These are phyloP conservation scores for Fusarium newnesense DNA, from an alignment of 2,329 filamentous ascomycete species.

Conservation along the genomic window DNA sequence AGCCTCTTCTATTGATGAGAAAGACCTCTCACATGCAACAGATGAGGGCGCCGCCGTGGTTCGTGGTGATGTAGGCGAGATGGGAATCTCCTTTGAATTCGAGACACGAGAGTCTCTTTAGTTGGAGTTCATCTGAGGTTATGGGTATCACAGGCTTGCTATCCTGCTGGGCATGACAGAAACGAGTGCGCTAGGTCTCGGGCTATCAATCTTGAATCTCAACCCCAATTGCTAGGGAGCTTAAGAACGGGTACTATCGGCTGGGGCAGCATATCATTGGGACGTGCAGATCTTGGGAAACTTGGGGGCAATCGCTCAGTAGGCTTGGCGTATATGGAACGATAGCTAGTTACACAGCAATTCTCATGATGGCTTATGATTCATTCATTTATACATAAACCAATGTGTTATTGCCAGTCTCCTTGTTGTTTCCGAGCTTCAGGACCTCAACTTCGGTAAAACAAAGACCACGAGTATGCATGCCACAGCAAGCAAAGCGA, in stretches of 20 bases:
- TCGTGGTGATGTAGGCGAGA: neutral
- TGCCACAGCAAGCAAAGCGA: conserved; percentile 82
- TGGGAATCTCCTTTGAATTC: neutral
- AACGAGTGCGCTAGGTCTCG: neutral
- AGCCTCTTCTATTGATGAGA: neutral
- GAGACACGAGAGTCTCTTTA: neutral
- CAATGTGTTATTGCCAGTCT: neutral
- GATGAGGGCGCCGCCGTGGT: too few relatives aligned
- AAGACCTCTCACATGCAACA: neutral
- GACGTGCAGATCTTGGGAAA: neutral
- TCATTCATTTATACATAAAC: neutral
- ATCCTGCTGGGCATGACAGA: neutral
- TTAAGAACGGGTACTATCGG: neutral
- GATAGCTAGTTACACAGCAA: neutral
- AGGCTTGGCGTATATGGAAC: neutral
- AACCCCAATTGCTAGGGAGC: neutral
- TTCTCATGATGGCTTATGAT: neutral
- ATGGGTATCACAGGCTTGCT: neutral
- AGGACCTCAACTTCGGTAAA: conserved; percentile 85
- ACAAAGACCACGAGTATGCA: conserved; percentile 85
- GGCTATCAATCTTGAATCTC: neutral
- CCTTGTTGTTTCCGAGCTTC: neutral
- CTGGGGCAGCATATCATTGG: neutral
- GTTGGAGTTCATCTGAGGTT: neutral
- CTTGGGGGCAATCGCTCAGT: neutral